Conservation (phyloP, 208 protist species). For the Spongospora subterranea region DNA sequence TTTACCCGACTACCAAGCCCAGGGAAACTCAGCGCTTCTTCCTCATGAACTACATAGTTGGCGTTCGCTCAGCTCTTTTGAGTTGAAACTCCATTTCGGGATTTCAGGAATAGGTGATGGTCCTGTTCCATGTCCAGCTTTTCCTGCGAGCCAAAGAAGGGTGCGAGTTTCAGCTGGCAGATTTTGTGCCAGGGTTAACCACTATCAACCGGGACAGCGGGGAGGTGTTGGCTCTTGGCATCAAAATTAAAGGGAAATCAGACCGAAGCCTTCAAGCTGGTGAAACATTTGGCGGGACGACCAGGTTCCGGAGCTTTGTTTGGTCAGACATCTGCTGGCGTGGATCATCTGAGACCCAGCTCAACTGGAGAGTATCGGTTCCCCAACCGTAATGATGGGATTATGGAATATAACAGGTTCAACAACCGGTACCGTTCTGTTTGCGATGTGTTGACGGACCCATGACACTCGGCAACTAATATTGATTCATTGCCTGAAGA, state of each 20-base stretch:
- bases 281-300: background rate
- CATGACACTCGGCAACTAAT: background rate
- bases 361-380: slow-evolving; percentile 1
- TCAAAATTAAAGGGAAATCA: slow-evolving; percentile 17
- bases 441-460: background rate
- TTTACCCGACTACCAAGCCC: background rate
- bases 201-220: background rate
- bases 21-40: background rate
- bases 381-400: background rate
- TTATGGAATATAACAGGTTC: background rate
- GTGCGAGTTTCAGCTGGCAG: background rate
- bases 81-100: background rate
- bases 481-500: background rate
- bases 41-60: slow-evolving; percentile 23
- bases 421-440: background rate
- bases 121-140: slow-evolving; percentile 26
- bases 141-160: slow-evolving; percentile 24
- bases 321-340: slow-evolving; percentile 26
- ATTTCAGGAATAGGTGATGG: slow-evolving; percentile 1
- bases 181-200: background rate
- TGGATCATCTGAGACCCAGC: background rate
- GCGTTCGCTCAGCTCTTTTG: background rate
- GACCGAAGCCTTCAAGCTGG: background rate
- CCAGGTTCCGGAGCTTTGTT: slow-evolving; percentile 24
- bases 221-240: background rate